These are phyloP conservation scores for Metschnikowia henanensis DNA, from an alignment of 805 yeast species.

Conservation along the genomic window DNA sequence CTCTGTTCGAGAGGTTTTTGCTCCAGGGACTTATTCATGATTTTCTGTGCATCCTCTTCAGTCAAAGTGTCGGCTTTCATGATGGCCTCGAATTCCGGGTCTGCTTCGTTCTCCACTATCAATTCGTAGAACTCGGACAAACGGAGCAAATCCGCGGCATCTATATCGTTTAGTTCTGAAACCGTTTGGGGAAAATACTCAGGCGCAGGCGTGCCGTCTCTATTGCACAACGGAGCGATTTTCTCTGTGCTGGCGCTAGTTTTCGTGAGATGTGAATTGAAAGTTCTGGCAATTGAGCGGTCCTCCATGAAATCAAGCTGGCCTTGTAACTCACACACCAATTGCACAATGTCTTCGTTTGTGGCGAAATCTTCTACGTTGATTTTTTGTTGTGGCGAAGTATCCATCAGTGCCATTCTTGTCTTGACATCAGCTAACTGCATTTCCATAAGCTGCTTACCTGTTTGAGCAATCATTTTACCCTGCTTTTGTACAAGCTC, in stretches of 20 bases:
- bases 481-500: constrained; percentile 64
- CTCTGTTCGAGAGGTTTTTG: constrained; percentile 16
- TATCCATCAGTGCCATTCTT: constrained; percentile 18
- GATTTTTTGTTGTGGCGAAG: constrained; percentile 19
- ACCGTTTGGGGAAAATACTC: constrained; percentile 59
- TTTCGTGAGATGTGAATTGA: constrained; percentile 53
- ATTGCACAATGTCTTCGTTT: constrained; percentile 80
- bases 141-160: constrained; percentile 46
- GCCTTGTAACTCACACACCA: constrained; percentile 87
- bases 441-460: constrained; percentile 70
- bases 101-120: constrained; percentile 40
- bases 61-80: constrained; percentile 15
- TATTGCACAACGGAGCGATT: constrained; percentile 71
- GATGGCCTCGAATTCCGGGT: constrained; percentile 14
- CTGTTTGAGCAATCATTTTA: constrained; percentile 68
- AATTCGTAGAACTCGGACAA: constrained; percentile 76
- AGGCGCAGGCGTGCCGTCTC: constrained; percentile 72
- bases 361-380: constrained; percentile 65
- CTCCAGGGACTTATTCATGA: constrained; percentile 7
- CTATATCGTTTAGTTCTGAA: constrained; percentile 49
- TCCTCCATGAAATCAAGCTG: constrained; percentile 81
- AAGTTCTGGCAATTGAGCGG: constrained; percentile 67
- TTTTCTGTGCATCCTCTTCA: constrained; percentile 18
- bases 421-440: constrained; percentile 57
- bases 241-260: constrained; percentile 32